Evolutionary conservation across 768 basidiomycete species (phyloP), one percentile per base, ranked within the genome.

Genomic region (Lactifluus rugatus): DNA sequence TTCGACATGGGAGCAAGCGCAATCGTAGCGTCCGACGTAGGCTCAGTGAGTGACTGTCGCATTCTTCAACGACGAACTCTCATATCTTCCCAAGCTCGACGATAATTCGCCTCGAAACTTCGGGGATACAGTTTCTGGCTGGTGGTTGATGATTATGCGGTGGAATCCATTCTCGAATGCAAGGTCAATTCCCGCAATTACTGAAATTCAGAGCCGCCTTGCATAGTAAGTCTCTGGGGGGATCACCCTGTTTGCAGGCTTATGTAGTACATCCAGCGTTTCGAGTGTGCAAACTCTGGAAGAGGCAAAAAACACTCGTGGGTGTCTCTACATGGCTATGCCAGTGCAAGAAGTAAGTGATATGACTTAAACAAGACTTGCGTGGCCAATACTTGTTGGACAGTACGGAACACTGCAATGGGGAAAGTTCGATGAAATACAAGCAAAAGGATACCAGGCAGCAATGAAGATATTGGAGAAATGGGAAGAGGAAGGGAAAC

Each of bases 61-160:
- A 34, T 39, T 54, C 10, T 31, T 23, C n/a, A 23, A 32, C 23
- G 28, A 16, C 45, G 7, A 42, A 37, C 11, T n/a, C 25, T 61
- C 25, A 53, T 47, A 10, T 34, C 46, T 49, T 17, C 16, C 31
- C 19, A 45, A 91, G 82, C 78, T 94, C 57, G 95, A 97, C 66
- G 96, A 99, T 68, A 97, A 95, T 58, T 90, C 90, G 1, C 93
- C 95, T 0, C 80, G 96, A 53, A 86, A 89, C 64, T 96, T 94
- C 70, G 93, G 96, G 5, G 96, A 99, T 66, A 85, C 89, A 1
- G 79, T 99, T 2, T 96, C 93, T 3, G 96, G 96, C 28, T 96
- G 90, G 85, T 97, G 92, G 89, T 79, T 98, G 17, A 74, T 98
- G 52, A 68, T 98, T 60, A 97, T 96, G 70, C 77, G 92, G 51